phyloP scores from a whole-genome alignment of 2,329 filamentous ascomycete species.

The Pseudocercospora vitis region DNA sequence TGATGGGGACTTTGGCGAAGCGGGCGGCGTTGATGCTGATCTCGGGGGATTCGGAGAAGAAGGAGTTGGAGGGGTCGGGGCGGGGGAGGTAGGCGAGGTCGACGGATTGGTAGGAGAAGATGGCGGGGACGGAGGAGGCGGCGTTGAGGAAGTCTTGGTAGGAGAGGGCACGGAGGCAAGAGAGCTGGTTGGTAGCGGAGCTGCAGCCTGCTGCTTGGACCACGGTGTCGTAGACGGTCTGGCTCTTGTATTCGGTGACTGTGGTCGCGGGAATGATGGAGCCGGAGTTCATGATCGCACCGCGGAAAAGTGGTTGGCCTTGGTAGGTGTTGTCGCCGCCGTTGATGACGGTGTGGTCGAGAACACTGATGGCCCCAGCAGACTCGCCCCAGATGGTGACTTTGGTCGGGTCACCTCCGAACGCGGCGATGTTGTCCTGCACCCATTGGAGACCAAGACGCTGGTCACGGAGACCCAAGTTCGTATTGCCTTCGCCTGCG shows the following conservation, averaged over 20 bases:
- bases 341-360: slow-evolving; percentile 74
- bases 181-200: slow-evolving; percentile 10
- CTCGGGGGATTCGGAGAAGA: slow-evolving; percentile 64
- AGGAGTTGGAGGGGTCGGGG: slow-evolving; percentile 60
- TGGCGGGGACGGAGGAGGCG: slow-evolving; percentile 66
- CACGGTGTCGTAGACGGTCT: slow-evolving; percentile 25
- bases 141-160: slow-evolving; percentile 55
- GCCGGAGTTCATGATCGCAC: slow-evolving; percentile 75
- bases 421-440: slow-evolving; percentile 2
- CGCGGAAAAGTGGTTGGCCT: slow-evolving; percentile 71
- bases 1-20: slow-evolving; percentile 49
- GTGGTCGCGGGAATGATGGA: slow-evolving; percentile 59
- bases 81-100: slow-evolving; percentile 73
- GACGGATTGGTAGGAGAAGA: slow-evolving; percentile 62
- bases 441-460: slow-evolving; percentile 39
- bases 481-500: slow-evolving; percentile 38
- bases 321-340: slow-evolving; percentile 73
- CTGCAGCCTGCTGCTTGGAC: slow-evolving; percentile 31
- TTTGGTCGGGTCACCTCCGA: slow-evolving; percentile 16
- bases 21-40: slow-evolving; percentile 47
- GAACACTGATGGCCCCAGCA: slow-evolving; percentile 62
- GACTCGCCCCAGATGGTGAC: slow-evolving; percentile 30
- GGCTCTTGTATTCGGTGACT: slow-evolving; percentile 19
- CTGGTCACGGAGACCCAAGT: slow-evolving; percentile 38
- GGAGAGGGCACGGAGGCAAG: slow-evolving; percentile 19